Evolutionary conservation across 2,329 filamentous ascomycete genomes (phyloP), one percentile per base, ranked within the genome.

Genomic region (Aurifilum marmelostoma): DNA sequence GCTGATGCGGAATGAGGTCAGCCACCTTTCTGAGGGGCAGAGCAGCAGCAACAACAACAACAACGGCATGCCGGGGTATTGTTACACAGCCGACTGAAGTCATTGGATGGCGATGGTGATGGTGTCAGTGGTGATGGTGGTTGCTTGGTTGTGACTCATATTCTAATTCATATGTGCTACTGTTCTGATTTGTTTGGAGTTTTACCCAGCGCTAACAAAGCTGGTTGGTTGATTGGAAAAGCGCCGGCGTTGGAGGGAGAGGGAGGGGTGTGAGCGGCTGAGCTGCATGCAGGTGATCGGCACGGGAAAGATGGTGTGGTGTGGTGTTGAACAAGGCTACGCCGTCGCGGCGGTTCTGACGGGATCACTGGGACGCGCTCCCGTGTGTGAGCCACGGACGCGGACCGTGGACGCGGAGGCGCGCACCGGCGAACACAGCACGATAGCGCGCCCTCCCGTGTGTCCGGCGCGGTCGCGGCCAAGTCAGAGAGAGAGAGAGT

Each of bases 1-100:
- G 94, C 94, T 14, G 92, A 95, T 77, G 91, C 91, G 68, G 91
- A 93, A 75, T 88, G 81, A 78, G 60, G 27, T 8, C 11, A 21
- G 8, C 32, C 29, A 34, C 8, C 3, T 8, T 37, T 4, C 8
- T 16, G 4, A n/a, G 29, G 2, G 11, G 16, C n/a, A 21, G 54
- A 52, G 50, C 4, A 27, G n/a, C 16, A 56, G 56, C 14, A 59
- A n/a, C n/a, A n/a, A n/a, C n/a, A n/a, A n/a, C n/a, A n/a, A n/a
- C n/a, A n/a, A n/a, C n/a, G n/a, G 16, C 29, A 59, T 11, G 32
- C 32, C 29, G 18, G 8, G 56, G 14, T n/a, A 12, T 34, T 21
- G 18, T n/a, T n/a, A n/a, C 7, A 37, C 56, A 59, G 16, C 29
- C 29, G 29, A 32, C 56, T 37, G 16, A 37, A 4, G 56, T 37